Conservation (phyloP, 2,329 filamentous ascomycete species). For the Venturia asperata region DNA sequence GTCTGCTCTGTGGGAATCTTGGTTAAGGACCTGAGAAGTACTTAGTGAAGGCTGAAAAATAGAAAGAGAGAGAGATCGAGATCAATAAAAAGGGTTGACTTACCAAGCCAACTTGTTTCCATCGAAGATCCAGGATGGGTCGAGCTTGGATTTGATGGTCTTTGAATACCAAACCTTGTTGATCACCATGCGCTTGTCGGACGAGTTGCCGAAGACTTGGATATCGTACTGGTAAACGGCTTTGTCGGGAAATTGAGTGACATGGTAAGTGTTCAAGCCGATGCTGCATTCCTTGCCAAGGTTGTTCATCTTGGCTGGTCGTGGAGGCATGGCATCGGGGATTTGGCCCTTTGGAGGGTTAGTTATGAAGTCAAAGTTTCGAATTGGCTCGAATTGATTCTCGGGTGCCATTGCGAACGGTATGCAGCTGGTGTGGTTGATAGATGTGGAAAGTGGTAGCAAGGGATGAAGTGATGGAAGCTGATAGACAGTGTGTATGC, state of each 20-base stretch:
- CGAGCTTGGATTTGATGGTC: conserved; percentile 50
- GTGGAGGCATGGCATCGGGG: conserved; percentile 7
- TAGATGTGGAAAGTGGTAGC: background rate
- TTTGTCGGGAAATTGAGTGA: conserved; percentile 16
- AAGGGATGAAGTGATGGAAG: background rate
- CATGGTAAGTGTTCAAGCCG: conserved; percentile 18
- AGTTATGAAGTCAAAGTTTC: conserved; percentile 7
- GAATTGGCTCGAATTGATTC: background rate
- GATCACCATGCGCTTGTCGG: conserved; percentile 58
- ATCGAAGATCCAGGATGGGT: conserved; percentile 65
- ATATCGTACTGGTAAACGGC: conserved; percentile 20
- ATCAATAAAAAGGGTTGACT: conserved; percentile 24
- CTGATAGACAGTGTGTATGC: conserved; percentile 2
- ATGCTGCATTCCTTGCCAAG: conserved; percentile 17
- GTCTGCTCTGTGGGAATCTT: conserved; percentile 29
- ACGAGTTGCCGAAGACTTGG: conserved; percentile 43
- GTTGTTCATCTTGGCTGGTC: conserved; percentile 16
- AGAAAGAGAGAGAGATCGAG: background rate
- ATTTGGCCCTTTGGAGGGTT: background rate
- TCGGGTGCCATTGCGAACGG: background rate
- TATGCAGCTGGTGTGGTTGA: background rate
- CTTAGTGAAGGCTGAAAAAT: background rate
- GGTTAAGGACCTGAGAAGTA: conserved; percentile 25
- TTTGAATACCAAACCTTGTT: conserved; percentile 70
- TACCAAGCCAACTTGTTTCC: conserved; percentile 82